phyloP scores from a whole-genome alignment of 306 rosid species.

The Corylus americana region DNA sequence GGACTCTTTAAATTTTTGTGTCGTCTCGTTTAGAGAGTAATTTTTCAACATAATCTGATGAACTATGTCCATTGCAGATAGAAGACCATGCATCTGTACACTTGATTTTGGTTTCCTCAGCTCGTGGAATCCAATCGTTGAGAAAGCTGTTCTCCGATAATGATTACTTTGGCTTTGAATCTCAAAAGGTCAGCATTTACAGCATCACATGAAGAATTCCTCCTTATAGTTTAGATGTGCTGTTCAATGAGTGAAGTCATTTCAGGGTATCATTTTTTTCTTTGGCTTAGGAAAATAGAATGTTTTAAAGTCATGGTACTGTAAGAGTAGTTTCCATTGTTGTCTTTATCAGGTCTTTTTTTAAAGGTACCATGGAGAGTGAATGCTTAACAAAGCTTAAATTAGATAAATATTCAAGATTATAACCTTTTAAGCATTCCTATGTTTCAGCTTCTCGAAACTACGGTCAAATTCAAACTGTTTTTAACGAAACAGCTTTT shows the following conservation, averaged over 20 bases:
- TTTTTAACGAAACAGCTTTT: not conserved
- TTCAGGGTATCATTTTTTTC: not conserved
- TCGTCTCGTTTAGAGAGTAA: not conserved
- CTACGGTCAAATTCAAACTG: not conserved
- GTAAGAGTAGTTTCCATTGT: not conserved
- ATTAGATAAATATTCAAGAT: not conserved
- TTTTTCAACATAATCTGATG: conserved; percentile 31
- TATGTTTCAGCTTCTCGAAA: not conserved
- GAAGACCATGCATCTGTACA: conserved; percentile 60
- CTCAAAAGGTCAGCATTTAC: conserved; percentile 58
- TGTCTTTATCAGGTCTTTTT: not conserved
- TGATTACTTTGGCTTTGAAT: conserved; percentile 60
- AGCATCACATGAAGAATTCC: conserved; percentile 14
- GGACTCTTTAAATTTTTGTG: not conserved
- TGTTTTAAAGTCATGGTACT: not conserved
- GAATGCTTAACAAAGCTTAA: not conserved
- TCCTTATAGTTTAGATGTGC: conserved; percentile 24
- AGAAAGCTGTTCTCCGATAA: conserved; percentile 57
- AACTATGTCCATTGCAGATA: conserved; percentile 54
- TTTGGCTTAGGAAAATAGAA: conserved; percentile 17
- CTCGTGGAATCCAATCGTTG: conserved; percentile 48
- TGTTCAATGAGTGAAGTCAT: conserved; percentile 1
- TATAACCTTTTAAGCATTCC: not conserved
- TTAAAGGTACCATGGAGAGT: not conserved
- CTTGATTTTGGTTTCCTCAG: conserved; percentile 70